Conservation (phyloP, 1,284 basidiomycete species). For the Rhodotorula sp. region DNA sequence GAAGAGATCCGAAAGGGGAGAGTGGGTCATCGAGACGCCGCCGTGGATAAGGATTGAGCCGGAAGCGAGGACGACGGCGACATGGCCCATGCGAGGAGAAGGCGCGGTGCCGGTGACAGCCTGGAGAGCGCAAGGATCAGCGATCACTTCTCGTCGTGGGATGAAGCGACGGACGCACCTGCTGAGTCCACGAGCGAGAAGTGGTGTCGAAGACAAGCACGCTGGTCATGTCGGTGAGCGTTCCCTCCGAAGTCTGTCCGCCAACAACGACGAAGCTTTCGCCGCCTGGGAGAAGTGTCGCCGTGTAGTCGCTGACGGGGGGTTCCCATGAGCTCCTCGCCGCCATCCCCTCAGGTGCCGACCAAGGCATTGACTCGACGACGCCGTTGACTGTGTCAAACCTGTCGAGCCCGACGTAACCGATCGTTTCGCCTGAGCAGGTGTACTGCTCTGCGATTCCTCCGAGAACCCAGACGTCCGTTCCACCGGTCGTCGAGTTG, state of each 20-base stretch:
- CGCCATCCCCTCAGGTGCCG: background rate
- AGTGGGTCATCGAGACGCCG: constrained; percentile 41
- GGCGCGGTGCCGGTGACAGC: constrained; percentile 43
- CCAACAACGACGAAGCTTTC: constrained; percentile 45
- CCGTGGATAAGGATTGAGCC: constrained; percentile 48
- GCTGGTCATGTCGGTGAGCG: constrained; percentile 35
- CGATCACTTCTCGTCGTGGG: background rate
- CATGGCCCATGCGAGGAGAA: constrained; percentile 47
- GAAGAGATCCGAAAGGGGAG: constrained; percentile 42
- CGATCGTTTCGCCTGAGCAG: constrained; percentile 39
- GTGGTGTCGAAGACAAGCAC: constrained; percentile 46
- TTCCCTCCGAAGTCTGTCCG: constrained; percentile 44
- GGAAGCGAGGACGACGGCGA: constrained; percentile 42
- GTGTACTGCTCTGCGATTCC: constrained; percentile 43
- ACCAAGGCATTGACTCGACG: constrained; percentile 33
- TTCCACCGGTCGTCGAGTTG: constrained; percentile 21
- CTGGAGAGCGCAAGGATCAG: constrained; percentile 8
- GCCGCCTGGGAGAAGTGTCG: constrained; percentile 27
- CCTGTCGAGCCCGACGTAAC: constrained; percentile 43
- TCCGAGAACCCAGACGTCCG: constrained; percentile 40
- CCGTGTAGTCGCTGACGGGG: constrained; percentile 45
- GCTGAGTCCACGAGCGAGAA: constrained; percentile 42
- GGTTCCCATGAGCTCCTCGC: constrained; percentile 13
- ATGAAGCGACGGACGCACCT: constrained; percentile 14
- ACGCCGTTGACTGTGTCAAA: constrained; percentile 18